Evolutionary conservation across 2,329 filamentous ascomycete species (phyloP), one percentile per base, ranked within the genome.

Genomic region (Claviceps spartinae): DNA sequence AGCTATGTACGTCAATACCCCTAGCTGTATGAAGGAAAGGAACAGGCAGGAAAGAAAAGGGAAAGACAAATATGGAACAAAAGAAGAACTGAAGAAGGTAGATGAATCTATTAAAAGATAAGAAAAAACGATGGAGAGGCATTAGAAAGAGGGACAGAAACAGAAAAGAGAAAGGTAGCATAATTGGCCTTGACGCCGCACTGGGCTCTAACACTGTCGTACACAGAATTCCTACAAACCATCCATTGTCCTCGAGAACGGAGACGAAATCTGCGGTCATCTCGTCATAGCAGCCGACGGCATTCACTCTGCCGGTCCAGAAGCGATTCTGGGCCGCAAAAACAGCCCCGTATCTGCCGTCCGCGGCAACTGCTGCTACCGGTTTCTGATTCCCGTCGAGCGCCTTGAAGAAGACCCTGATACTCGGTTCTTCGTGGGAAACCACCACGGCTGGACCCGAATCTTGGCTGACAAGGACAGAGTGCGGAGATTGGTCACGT

Each of bases 201-300:
- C 16, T 8, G n/a, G 14, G 5, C 38, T 41, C 38, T 9, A 18
- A 41, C 38, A 41, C 18, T n/a, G 1, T 41, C 16, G 6, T n/a
- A 13, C 53, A 54, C 20, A 67, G 62, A 50, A 65, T 36, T 49
- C 61, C 1, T 57, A 55, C 2, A 50, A 50, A 14, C 60, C 64
- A 0, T 62, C 62, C 0, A 60, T 67, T 3, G 60, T 57, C 1
- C 57, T 71, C 5, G 53, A 52, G 5, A 55, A 58, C n/a, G 68
- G 67, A 3, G 50, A 59, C 4, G 54, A 57, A 13, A 54, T 67
- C 11, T 47, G 47, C 5, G 63, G 59, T 20, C 70, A 74, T 53
- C 53, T 74, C 2, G 63, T 74, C 18, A 61, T 75, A 38, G 70
- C 67, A 4, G 71, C 72, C 2, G 72, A 76, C 55, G 73, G 73